These are phyloP conservation scores for Catunica adiposa DNA, from an alignment of 2,329 filamentous ascomycete species.

Conservation along the genomic window DNA sequence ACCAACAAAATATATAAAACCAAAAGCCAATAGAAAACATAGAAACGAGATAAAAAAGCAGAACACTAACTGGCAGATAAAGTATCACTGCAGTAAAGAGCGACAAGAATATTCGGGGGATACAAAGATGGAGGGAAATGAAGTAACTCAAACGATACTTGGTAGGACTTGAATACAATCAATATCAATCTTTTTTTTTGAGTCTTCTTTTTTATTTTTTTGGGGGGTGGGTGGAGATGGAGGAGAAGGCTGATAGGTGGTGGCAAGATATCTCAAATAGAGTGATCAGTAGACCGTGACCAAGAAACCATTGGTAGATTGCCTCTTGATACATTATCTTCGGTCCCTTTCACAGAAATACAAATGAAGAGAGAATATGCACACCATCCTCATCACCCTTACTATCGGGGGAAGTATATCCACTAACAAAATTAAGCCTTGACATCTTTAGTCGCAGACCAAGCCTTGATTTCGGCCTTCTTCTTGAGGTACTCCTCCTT, in stretches of 20 bases:
- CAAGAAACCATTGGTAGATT: too few species aligned
- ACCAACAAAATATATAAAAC: too few species aligned
- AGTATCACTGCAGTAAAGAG: too few species aligned
- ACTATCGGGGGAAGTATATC: background rate
- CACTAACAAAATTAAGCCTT: conserved; percentile 4
- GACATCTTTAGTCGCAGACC: background rate
- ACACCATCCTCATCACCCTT: background rate
- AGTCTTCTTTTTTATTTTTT: background rate
- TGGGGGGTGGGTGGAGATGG: too few species aligned
- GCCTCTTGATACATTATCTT: too few species aligned
- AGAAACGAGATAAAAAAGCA: too few species aligned
- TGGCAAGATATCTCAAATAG: too few species aligned
- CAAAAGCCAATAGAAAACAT: too few species aligned
- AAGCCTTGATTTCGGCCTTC: background rate
- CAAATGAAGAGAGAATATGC: background rate
- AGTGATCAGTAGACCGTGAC: too few species aligned
- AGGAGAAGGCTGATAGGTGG: too few species aligned
- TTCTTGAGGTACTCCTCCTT: conserved; percentile 1
- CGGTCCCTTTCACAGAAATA: too few species aligned
- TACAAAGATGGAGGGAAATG: background rate
- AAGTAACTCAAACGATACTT: background rate
- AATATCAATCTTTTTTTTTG: background rate
- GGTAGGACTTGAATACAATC: background rate
- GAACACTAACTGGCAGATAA: too few species aligned
- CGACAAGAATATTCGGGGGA: background rate